Evolutionary conservation across 352 stramenopile species (phyloP).

Genomic region (Pythium sukuiense): DNA sequence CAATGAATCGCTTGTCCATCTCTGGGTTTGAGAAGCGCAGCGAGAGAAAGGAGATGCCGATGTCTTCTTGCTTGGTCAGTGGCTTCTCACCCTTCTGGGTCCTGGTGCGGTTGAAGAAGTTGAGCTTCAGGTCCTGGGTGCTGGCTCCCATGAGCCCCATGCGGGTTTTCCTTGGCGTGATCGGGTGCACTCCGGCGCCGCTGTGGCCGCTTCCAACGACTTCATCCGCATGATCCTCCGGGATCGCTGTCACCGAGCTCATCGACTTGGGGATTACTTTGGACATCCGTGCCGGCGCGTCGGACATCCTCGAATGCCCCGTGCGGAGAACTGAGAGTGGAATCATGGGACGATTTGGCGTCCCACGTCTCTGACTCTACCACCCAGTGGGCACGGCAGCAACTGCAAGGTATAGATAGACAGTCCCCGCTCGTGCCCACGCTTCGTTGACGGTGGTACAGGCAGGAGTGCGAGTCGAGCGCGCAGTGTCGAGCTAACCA

Average conservation of each 20-base stretch:
- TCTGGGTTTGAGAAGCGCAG: constrained; percentile 68
- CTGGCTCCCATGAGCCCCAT: constrained; percentile 53
- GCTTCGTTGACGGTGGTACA: background rate
- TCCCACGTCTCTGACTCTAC: background rate
- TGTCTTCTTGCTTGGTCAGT: constrained; percentile 68
- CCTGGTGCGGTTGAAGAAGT: constrained; percentile 60
- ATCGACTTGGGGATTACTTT: constrained; percentile 76
- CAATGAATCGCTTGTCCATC: constrained; percentile 64
- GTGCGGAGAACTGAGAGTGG: constrained; percentile 75
- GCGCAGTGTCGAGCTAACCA: background rate
- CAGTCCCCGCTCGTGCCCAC: background rate
- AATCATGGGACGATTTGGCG: constrained; percentile 43
- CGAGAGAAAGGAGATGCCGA: constrained; percentile 72
- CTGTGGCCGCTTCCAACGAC: constrained; percentile 37
- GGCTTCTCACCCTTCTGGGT: constrained; percentile 26
- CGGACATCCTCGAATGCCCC: constrained; percentile 74
- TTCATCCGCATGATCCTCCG: constrained; percentile 29
- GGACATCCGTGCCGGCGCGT: constrained; percentile 63
- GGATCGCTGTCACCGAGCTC: constrained; percentile 18
- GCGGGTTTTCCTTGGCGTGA: constrained; percentile 38
- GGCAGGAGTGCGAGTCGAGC: background rate
- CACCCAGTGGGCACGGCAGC: background rate
- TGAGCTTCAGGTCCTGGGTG: constrained; percentile 70
- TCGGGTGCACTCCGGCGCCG: constrained; percentile 13
- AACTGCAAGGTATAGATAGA: constrained; percentile 13